Percentiles rank a stretch among this genome's conserved stretches.
Conservation (phyloP, 768 basidiomycete genomes). For the Termitomyces sp. region DNA sequence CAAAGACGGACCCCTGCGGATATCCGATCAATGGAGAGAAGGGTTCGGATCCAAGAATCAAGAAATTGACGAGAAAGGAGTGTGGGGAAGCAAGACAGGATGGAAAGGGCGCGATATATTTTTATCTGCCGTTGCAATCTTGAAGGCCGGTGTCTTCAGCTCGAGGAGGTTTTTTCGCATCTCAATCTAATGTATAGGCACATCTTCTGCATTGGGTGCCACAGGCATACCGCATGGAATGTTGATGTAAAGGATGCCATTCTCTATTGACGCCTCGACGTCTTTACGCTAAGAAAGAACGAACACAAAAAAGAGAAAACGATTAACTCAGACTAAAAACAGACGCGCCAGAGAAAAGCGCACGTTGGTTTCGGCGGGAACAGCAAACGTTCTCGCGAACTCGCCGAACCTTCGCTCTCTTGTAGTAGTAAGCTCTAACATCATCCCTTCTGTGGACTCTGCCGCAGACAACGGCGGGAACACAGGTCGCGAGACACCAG, state of each 20-base stretch:
- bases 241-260: constrained; percentile 55
- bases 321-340: constrained; percentile 11
- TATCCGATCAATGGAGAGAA: constrained; percentile 1
- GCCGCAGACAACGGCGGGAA: constrained; percentile 22
- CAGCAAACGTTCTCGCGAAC: constrained; percentile 44
- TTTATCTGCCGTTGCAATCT: neutral
- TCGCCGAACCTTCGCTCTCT: constrained; percentile 51
- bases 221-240: constrained; percentile 45
- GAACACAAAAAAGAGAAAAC: constrained; percentile 13
- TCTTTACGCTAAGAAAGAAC: constrained; percentile 35
- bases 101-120: neutral
- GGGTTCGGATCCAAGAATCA: neutral
- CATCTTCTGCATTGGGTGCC: constrained; percentile 38
- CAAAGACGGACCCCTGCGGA: constrained; percentile 8
- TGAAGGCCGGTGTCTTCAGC: neutral
- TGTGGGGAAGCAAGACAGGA: neutral
- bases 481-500: constrained; percentile 36
- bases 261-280: constrained; percentile 47
- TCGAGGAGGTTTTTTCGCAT: neutral
- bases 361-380: constrained; percentile 54
- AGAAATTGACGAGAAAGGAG: neutral
- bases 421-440: constrained; percentile 16
- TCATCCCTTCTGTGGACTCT: constrained; percentile 15
- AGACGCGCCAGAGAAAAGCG: constrained; percentile 19
- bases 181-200: constrained; percentile 40